Base-by-base conservation (phyloP, 371 early-diverging fungal species). In the Amoeboaphelidium protococcarum region DNA sequence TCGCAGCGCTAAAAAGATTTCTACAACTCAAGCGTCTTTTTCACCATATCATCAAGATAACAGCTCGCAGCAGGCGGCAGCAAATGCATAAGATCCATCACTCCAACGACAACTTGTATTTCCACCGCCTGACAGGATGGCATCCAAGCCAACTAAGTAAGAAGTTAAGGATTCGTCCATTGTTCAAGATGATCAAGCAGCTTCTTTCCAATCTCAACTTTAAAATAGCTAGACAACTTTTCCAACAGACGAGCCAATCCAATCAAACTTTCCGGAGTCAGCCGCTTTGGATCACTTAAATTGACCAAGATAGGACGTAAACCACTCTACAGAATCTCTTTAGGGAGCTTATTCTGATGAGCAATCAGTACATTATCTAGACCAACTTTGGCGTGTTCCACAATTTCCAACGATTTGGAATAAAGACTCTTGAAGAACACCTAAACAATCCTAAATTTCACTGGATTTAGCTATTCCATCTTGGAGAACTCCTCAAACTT, bases 381-480 rank as follows among this genome's bases (percentile, higher is more conserved):
- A n/a, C 94, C 94, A 46, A 76, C 71, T 59, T 90, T 82, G 0
- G 94, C 88, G 12, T 78, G 87, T 26, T 88, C 89, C 1, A 95
- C 91, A 1, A 97, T 82, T 56, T 90, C 90, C 0, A 75, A 70
- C 1, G 80, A 75, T 50, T 81, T 85, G 49, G 81, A 73, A 56
- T 96, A 91, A 19, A 97, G 62, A 3, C 83, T 82, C 61, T 92
- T 95, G 72, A 97, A 96, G 54, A 97, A 97, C 16, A 96, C 85
- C 6, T 83, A 73, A 40, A 90, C 85, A 27, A 96, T 91, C 26
- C 94, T 74, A 2, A 78, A 74, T 19, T 88, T 70, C 0, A 78
- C 80, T 19, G 10, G 49, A 4, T 50, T 49, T 16, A 12, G 16
- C 12, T 13, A 41, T 26, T 45, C 67, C 20, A 74, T 70, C 16